Evolutionary conservation across 441 rosid genomes (phyloP).

Genomic region (Gossypium laxum): DNA sequence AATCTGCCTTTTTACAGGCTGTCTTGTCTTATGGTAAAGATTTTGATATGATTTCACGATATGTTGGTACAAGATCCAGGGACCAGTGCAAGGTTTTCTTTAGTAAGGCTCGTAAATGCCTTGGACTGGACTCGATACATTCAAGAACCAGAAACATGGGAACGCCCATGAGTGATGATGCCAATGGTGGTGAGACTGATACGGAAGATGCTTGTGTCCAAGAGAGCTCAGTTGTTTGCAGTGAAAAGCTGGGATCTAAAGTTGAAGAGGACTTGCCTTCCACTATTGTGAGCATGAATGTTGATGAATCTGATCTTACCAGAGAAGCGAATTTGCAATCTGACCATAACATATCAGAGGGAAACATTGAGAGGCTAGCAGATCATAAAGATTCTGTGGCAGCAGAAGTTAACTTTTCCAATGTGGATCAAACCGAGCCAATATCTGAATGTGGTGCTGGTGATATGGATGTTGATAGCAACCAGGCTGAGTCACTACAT

Average conservation of each 20-base stretch:
- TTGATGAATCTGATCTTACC: constrained; percentile 27
- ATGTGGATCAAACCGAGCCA: constrained; percentile 24
- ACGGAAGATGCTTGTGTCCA: constrained; percentile 48
- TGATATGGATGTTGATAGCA: constrained; percentile 4
- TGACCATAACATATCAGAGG: constrained; percentile 32
- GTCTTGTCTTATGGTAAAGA: constrained; percentile 79
- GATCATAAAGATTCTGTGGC: constrained; percentile 26
- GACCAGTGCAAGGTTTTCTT: constrained; percentile 85
- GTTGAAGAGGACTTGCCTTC: constrained; percentile 31
- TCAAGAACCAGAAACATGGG: constrained; percentile 34
- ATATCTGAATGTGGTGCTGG: constrained; percentile 12
- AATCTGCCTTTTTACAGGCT: constrained; percentile 62
- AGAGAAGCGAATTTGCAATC: constrained; percentile 26
- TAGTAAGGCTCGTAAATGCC: constrained; percentile 88
- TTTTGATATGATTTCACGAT: constrained; percentile 59
- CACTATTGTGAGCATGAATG: constrained; percentile 23
- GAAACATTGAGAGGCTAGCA: constrained; percentile 21
- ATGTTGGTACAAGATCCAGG: constrained; percentile 58
- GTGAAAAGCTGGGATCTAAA: constrained; percentile 29
- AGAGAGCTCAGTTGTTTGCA: constrained; percentile 44
- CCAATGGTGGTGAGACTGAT: constrained; percentile 64
- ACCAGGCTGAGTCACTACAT: constrained; percentile 1
- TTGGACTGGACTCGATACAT: constrained; percentile 66
- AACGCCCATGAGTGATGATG: constrained; percentile 46
- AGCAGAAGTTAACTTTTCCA: constrained; percentile 24